Evolutionary conservation across 306 rosid genomes (phyloP).

Genomic region (Sicyos baderoa): DNA sequence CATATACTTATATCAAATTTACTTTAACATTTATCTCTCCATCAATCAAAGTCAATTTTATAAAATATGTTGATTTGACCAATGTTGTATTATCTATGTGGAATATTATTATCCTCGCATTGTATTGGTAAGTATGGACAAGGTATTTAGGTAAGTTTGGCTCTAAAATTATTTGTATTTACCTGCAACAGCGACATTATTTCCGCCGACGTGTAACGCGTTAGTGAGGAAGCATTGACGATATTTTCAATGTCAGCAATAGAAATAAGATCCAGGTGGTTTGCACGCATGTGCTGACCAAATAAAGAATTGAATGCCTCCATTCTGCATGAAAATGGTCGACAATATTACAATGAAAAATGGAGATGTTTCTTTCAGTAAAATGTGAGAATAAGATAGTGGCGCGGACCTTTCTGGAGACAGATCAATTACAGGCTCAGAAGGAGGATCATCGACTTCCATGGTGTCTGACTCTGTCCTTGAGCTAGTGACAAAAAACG

Average conservation of each 20-base stretch:
- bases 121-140: too few relatives aligned
- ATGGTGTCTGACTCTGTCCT: slow-evolving; percentile 49
- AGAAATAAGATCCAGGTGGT: slow-evolving; percentile 58
- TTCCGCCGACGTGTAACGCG: slow-evolving; percentile 46
- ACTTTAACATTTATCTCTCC: too few relatives aligned
- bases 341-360: slow-evolving; percentile 14
- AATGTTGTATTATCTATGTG: too few relatives aligned
- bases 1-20: not conserved
- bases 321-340: slow-evolving; percentile 37
- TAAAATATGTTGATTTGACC: too few relatives aligned
- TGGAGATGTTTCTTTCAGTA: not conserved
- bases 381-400: not conserved
- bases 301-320: slow-evolving; percentile 65
- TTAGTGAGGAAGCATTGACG: slow-evolving; percentile 44
- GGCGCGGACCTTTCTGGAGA: slow-evolving; percentile 55
- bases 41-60: too few relatives aligned
- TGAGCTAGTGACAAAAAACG: slow-evolving; percentile 30
- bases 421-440: slow-evolving; percentile 41
- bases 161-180: slow-evolving; percentile 3
- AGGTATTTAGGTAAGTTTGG: too few relatives aligned
- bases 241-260: slow-evolving; percentile 53
- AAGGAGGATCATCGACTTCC: slow-evolving; percentile 59
- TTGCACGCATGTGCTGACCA: slow-evolving; percentile 74
- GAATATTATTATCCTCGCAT: too few relatives aligned
- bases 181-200: slow-evolving; percentile 64